Percentiles rank a stretch among this genome's conserved stretches.
Evolutionary conservation across 495 filamentous ascomycete genomes (phyloP).

Genomic region (Jackrogersella minutella): DNA sequence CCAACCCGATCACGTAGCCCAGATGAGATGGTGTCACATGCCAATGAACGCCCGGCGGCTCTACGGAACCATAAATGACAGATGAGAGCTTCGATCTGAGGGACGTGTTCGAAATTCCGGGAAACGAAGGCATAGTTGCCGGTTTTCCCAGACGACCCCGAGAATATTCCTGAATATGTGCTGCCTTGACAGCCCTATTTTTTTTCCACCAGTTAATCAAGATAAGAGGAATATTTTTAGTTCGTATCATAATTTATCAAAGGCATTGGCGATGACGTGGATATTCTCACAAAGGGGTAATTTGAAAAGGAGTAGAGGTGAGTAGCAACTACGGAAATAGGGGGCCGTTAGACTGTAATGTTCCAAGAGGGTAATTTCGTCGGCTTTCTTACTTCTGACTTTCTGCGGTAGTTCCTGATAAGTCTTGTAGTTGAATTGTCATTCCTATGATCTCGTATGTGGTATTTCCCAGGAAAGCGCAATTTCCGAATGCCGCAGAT

Average conservation of each 20-base stretch:
- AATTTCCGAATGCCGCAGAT: neutral
- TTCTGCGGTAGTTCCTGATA: conserved; percentile 4
- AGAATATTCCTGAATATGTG: conserved; percentile 7
- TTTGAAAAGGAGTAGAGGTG: neutral
- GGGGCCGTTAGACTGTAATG: neutral
- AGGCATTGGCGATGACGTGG: neutral
- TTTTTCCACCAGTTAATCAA: neutral
- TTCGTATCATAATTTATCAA: neutral
- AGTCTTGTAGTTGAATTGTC: neutral
- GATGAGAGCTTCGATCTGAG: neutral
- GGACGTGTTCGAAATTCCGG: neutral
- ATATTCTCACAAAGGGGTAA: neutral
- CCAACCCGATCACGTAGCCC: neutral
- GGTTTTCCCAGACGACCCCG: neutral
- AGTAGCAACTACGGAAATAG: neutral
- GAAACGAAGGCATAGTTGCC: conserved; percentile 2
- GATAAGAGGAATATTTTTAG: neutral
- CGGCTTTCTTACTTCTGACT: neutral
- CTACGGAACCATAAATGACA: conserved; percentile 9
- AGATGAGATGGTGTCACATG: conserved; percentile 19
- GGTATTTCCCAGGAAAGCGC: neutral
- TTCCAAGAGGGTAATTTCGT: neutral
- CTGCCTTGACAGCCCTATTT: neutral
- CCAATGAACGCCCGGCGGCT: conserved; percentile 4
- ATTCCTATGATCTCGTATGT: neutral